phyloP scores from a whole-genome alignment of 2,329 filamentous ascomycete species.

The Aspergillus brunneoviolaceus region DNA sequence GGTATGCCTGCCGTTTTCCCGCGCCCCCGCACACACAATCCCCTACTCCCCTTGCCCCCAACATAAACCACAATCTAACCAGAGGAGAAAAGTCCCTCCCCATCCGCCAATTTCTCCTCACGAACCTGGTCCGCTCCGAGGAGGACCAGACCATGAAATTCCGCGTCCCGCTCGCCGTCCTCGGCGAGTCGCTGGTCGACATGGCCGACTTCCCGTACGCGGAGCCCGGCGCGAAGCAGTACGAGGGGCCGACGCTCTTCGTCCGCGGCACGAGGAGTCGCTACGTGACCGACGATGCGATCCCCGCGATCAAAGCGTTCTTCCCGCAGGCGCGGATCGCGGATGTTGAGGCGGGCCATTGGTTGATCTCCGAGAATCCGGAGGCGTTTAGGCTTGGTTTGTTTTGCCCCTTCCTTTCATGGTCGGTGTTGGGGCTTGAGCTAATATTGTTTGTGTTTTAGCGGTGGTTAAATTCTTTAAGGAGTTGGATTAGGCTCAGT shows the following conservation, averaged over 20 bases:
- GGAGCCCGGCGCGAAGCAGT: slow-evolving; percentile 66
- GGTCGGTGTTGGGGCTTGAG: no score
- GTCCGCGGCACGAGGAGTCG: slow-evolving; percentile 51
- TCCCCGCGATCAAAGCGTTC: slow-evolving; percentile 43
- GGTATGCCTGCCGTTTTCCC: slow-evolving; percentile 39
- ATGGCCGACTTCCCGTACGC: slow-evolving; percentile 89
- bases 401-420: slow-evolving; percentile 1
- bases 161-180: slow-evolving; percentile 71
- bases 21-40: no score
- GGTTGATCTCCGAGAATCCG: slow-evolving; percentile 47
- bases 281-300: slow-evolving; percentile 42
- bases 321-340: slow-evolving; percentile 43
- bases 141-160: slow-evolving; percentile 64
- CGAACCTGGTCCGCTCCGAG: slow-evolving; percentile 67
- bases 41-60: no score
- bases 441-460: slow-evolving; percentile 8
- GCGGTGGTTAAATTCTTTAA: slow-evolving; percentile 37
- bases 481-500: slow-evolving; percentile 2
- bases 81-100: slow-evolving; percentile 55
- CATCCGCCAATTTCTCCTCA: slow-evolving; percentile 87
- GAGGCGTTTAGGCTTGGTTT: slow-evolving; percentile 43
- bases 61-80: no score
- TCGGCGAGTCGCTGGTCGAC: slow-evolving; percentile 67
- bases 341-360: slow-evolving; percentile 45
- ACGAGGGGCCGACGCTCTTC: slow-evolving; percentile 76